phyloP scores from a whole-genome alignment of 306 rosid species.

The Phaseolus lunatus region DNA sequence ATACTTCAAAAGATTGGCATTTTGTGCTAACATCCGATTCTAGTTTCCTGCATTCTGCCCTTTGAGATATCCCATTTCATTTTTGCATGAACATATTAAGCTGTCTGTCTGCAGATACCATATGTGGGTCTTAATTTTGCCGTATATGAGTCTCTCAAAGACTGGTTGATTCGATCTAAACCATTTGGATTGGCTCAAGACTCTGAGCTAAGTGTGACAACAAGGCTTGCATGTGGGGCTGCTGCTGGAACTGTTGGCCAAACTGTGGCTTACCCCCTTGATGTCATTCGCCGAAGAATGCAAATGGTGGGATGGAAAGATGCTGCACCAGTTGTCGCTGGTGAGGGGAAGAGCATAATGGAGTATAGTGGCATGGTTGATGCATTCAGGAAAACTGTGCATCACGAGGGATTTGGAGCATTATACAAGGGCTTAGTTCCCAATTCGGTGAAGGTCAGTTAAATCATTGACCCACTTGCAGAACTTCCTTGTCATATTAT shows the following conservation, averaged over 20 bases:
- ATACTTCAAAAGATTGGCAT: neutral
- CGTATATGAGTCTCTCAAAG: constrained; percentile 92
- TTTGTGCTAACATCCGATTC: neutral
- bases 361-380: constrained; percentile 91
- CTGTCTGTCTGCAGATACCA: constrained; percentile 66
- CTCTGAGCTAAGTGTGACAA: constrained; percentile 79
- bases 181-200: constrained; percentile 75
- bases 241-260: constrained; percentile 95
- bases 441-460: constrained; percentile 81
- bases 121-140: constrained; percentile 96
- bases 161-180: constrained; percentile 68
- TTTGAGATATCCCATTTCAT: neutral
- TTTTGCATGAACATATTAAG: neutral
- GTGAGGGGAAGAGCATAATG: constrained; percentile 74
- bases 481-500: neutral
- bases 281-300: constrained; percentile 97
- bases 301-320: constrained; percentile 97
- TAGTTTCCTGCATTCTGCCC: neutral
- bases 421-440: constrained; percentile 96
- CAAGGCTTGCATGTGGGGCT: constrained; percentile 92
- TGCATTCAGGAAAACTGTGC: constrained; percentile 87
- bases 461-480: constrained; percentile 8
- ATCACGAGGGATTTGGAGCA: constrained; percentile 88
- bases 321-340: constrained; percentile 78
- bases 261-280: constrained; percentile 95